These are phyloP conservation scores for Hypoxylon subgilvum DNA, from an alignment of 495 filamentous ascomycete species.

Conservation along the genomic window DNA sequence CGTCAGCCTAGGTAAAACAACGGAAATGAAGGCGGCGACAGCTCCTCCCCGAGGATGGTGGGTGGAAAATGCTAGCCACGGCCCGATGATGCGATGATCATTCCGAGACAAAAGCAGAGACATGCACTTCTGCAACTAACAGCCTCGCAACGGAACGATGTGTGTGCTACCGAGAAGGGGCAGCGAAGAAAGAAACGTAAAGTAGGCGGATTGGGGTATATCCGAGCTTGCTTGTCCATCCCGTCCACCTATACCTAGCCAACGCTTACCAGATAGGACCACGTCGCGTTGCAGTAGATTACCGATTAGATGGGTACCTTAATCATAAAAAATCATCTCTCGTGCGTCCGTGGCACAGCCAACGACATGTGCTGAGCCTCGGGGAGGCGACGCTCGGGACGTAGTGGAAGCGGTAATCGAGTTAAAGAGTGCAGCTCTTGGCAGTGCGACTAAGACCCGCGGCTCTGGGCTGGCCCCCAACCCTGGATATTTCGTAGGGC, in stretches of 20 bases:
- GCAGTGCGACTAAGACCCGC: slow-evolving; percentile 6
- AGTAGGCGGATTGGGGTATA: slow-evolving; percentile 11
- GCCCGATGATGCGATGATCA: slow-evolving; percentile 19
- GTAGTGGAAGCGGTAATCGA: slow-evolving; percentile 7
- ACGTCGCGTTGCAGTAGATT: slow-evolving; percentile 25
- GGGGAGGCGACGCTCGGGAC: slow-evolving; percentile 3
- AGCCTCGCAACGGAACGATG: slow-evolving; percentile 22
- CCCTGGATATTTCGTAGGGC: slow-evolving; percentile 9
- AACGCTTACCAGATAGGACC: slow-evolving; percentile 6
- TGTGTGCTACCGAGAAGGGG: too few species aligned
- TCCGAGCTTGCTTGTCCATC: slow-evolving; percentile 12
- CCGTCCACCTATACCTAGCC: too few species aligned
- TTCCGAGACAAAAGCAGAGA: slow-evolving; percentile 5
- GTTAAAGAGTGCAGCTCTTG: slow-evolving; percentile 5
- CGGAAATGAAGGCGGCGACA: slow-evolving; percentile 24
- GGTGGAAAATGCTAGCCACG: slow-evolving; percentile 9
- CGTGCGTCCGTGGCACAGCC: slow-evolving; percentile 8
- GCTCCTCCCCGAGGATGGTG: slow-evolving; percentile 17
- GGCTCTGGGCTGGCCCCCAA: slow-evolving; percentile 11
- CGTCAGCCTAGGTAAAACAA: slow-evolving; percentile 31
- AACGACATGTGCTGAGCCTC: slow-evolving; percentile 20
- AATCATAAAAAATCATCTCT: slow-evolving; percentile 13
- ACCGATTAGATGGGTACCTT: not conserved
- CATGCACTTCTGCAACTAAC: slow-evolving; percentile 12
- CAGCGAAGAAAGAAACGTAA: not conserved